Evolutionary conservation across 345 rosid genomes (phyloP), one percentile per base, ranked within the genome.

Genomic region (Eucalyptus sp.): DNA sequence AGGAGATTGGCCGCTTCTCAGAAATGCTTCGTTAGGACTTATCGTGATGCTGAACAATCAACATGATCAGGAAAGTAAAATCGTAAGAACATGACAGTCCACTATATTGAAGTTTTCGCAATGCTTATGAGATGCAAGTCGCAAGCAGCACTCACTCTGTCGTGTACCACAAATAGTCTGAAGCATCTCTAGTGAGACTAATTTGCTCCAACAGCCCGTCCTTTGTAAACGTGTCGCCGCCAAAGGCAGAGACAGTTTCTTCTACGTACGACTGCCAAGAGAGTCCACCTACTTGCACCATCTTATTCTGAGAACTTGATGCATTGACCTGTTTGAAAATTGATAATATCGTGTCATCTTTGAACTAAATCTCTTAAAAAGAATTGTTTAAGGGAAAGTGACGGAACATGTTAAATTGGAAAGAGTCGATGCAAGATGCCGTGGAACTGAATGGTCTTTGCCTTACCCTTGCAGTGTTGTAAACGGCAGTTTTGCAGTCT

Each of bases 1-100:
- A 43, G 98, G 98, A 88, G 51, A 71, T 86, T 95, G 93, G 86
- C 97, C 97, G 37, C 88, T 93, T 92, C 92, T 94, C 87, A 95
- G 90, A 90, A 96, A 96, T 5, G 89, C 92, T 92, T 97, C 99
- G 58, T 90, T 85, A 13, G 94, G 43, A 66, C 90, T 92, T 64
- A 96, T 89, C 43, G 92, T 94, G 33, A 97, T 91, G 91, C 98
- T 96, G 98, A 66, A 76, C 14, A 44, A 17, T 13, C 7, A 22
- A 33, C 6, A 87, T 8, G 76, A 87, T 46, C 46, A 51, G 58
- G 25, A 60, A 12, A 60, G 66, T 60, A 60, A 50, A 50, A 50
- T 14, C 13, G 51, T 22, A 25, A 87, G 86, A 14, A 24, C 5
- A 7, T 8, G 60, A 25, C 51, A 48, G 46, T 50, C 68, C 52